These are phyloP conservation scores for Hanseniaspora sp. DNA, from an alignment of 1,139 yeast species.

Conservation along the genomic window DNA sequence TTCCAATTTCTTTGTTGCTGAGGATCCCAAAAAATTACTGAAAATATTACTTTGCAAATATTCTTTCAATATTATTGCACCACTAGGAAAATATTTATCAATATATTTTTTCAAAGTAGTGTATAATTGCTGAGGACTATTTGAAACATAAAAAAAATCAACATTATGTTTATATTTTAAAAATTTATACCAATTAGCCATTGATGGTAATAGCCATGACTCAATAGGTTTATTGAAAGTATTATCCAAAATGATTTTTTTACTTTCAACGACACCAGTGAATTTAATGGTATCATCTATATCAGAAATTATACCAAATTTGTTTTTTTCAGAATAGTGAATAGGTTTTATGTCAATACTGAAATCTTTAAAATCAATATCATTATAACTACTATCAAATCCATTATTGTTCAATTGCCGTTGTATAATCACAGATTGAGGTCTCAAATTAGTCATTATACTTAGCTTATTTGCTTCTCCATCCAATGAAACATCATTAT, in stretches of 20 bases:
- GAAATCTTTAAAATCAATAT: constrained; percentile 15
- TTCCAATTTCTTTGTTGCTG: constrained; percentile 64
- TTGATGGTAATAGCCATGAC: constrained; percentile 61
- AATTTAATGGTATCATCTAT: constrained; percentile 87
- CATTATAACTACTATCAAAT: neutral
- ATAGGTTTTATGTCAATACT: constrained; percentile 17
- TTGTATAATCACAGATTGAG: constrained; percentile 17
- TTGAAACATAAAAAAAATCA: constrained; percentile 81
- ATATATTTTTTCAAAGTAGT: constrained; percentile 50
- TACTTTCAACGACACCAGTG: constrained; percentile 84
- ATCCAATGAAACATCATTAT: neutral
- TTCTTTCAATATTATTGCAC: constrained; percentile 73
- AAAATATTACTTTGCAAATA: constrained; percentile 62
- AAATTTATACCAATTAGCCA: constrained; percentile 56
- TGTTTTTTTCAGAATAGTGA: constrained; percentile 24
- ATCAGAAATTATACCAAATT: constrained; percentile 75
- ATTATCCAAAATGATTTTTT: constrained; percentile 67
- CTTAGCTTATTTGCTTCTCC: constrained; percentile 8
- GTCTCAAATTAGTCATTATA: constrained; percentile 28
- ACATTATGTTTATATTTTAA: constrained; percentile 37
- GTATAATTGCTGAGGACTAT: constrained; percentile 86
- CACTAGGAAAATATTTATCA: constrained; percentile 50
- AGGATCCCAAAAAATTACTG: constrained; percentile 74
- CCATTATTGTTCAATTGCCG: neutral
- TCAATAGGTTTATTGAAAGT: constrained; percentile 55